Evolutionary conservation across 345 rosid genomes (phyloP), one percentile per base, ranked within the genome.

Genomic region (Gossypium stocksii): DNA sequence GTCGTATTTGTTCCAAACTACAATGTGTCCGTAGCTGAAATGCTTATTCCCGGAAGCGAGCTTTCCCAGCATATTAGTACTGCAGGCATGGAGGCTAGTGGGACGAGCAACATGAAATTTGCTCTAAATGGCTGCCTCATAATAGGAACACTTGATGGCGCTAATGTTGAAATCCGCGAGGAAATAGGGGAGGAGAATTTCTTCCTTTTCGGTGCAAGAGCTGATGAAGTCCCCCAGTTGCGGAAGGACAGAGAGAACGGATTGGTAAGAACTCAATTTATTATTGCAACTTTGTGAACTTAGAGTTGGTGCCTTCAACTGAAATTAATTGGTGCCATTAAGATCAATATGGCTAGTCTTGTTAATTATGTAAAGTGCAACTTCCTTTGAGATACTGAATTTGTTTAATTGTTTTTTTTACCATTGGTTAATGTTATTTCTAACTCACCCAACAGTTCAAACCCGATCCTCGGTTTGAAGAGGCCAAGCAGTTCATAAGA

Each of bases 31-130:
- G 97, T 89, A 44, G 98, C 98, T 15, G 98, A 94, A 85, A 62
- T 89, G 81, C 97, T 94, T 62, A 92, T 94, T 77, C 98, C 98
- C 14, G 98, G 98, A 82, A 92, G 98, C 66, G 98, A 94, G 83
- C 80, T 94, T 49, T 94, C 98, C 43, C 98, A 94, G 77, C 97
- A 94, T 83, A 94, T 94, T 64, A 94, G 98, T 82, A 94, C 98
- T 64, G 97, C 97, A 72, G 98, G 98, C 76, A 94, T 94, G 98
- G 98, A 94, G 85, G 98, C 98, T 66, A 94, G 98, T 84, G 98
- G 98, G 59, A 94, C 98, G 48, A 94, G 98, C 92, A 94, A 94
- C 88, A 94, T 94, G 98, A 94, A 94, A 80, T 94, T 94, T 60
- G 82, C 98, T 41, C 90, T 94, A 38, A 94, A 94, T 48, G 98